Base-by-base conservation (phyloP, 2,329 filamentous ascomycete species). In the Drechslerella dactyloides region DNA sequence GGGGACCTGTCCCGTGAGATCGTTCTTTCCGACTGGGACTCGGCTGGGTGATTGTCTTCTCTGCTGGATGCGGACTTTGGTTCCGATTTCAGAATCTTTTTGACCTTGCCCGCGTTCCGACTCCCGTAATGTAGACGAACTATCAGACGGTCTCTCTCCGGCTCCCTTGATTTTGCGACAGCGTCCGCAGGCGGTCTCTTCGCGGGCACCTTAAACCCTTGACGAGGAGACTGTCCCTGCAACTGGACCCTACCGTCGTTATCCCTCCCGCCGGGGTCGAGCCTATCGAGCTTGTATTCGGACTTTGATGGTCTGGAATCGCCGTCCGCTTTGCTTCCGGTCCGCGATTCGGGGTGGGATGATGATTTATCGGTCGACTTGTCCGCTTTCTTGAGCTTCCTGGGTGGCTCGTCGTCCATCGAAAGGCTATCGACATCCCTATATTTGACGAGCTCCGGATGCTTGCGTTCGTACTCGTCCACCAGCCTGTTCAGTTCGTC, bases 161-260 rank as follows among this genome's bases (percentile, higher is more conserved):
- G 15, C 23, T 64, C 60, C 21, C 27, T 64, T 33, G 60, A 10
- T 56, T 70, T 70, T 13, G 58, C 1, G 8, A 42, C 42, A 46
- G 63, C 58, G 21, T 70, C 66, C 0, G 59, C 40, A 1, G 66
- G 66, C 0, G 66, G 66, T 21, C 66, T 48, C 30, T 70, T 70
- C n/a, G 66, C 66, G 6, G 66, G 66, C 4, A 64, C 54, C 35
- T 70, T 70, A 50, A 70, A 70, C 2, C 59, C 66, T 30, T 59
- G 55, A 1, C 55, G 59, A 2, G 66, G 66, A n/a, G 64, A 69
- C 48, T 66, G 62, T 8, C 37, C 62, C 15, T 54, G 62, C n/a
- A 46, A 30, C 11, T 42, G 35, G 35, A 24, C 52, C 60, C 40
- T 63, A 17, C 52, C 19, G 19, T 70, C 65, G 8, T 30, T 13